Evolutionary conservation across 352 stramenopile species (phyloP).

Genomic region (Phytophthora europaea): DNA sequence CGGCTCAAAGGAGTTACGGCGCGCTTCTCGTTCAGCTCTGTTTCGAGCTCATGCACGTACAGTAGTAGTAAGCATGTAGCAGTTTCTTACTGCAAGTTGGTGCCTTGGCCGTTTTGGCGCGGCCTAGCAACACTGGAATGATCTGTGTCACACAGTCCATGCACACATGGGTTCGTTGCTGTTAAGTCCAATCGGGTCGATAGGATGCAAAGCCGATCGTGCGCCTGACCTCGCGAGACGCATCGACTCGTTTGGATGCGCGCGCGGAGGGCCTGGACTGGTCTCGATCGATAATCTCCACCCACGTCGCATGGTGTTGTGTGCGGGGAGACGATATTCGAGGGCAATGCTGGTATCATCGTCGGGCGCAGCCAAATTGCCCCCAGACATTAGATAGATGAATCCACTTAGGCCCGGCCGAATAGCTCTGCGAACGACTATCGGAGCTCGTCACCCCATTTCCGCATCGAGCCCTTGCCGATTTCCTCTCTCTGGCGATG

Average conservation of each 20-base stretch:
- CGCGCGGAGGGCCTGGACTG: slow-evolving; percentile 21
- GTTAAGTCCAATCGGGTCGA: slow-evolving; percentile 21
- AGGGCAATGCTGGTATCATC: slow-evolving; percentile 1
- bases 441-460: neutral
- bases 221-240: slow-evolving; percentile 29
- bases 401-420: neutral
- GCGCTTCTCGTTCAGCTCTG: neutral
- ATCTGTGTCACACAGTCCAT: neutral
- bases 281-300: neutral
- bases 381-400: neutral
- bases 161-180: slow-evolving; percentile 7
- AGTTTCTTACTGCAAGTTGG: too few species aligned
- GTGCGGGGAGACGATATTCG: neutral
- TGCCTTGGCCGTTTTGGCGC: neutral
- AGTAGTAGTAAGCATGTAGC: too few species aligned
- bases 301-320: slow-evolving; percentile 10
- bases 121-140: slow-evolving; percentile 18
- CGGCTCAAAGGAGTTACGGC: neutral
- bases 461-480: neutral
- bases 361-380: neutral
- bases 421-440: neutral
- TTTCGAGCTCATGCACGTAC: neutral
- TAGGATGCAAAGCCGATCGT: slow-evolving; percentile 12
- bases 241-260: slow-evolving; percentile 34
- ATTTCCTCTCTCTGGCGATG: neutral